Base-by-base conservation (phyloP, 1,139 yeast genomes). In the Kodamaea ohmeri region DNA sequence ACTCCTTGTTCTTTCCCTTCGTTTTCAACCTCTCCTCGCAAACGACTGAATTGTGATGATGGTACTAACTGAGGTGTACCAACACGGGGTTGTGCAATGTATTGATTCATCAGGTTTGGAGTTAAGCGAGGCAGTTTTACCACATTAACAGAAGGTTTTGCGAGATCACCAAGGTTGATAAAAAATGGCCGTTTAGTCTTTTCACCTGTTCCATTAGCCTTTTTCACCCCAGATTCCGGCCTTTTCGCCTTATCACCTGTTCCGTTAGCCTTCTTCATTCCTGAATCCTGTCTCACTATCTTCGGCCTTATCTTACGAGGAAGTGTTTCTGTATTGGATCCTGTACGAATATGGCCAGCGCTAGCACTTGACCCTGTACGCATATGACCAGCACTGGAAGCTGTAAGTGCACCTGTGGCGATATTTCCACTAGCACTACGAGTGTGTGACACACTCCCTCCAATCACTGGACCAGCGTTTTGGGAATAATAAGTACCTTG, bases 101-200 rank as follows among this genome's bases (percentile, higher is more conserved):
- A 29, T 11, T 12, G 29, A 21, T 35, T 24, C 33, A 35, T 29
- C 32, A 30, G 32, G 34, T 29, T 29, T 3, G 46, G 31, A 30
- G 40, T 18, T 38, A 43, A 25, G 36, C 46, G 15, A 4, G 41
- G 41, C 19, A 13, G 29, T n/a, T 6, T 39, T 25, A 35, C 41
- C 33, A 35, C 12, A n/a, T 30, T 28, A 16, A 30, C 37, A 14
- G 32, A 20, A 7, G 37, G 37, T 15, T 25, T 35, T 13, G 19
- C 39, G 29, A 47, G 30, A 21, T 47, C 43, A 38, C 47, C 47
- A 16, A 47, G 32, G 18, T 45, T 45, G 30, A 47, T 45, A 39
- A 43, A 45, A 20, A 47, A 47, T 3, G 49, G 49, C 25, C 43
- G 37, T 21, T 44, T 46, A 19, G 34, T 37, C 40, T 45, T 48